Conservation (phyloP, 805 yeast species). For the Pichia cabralensis region DNA sequence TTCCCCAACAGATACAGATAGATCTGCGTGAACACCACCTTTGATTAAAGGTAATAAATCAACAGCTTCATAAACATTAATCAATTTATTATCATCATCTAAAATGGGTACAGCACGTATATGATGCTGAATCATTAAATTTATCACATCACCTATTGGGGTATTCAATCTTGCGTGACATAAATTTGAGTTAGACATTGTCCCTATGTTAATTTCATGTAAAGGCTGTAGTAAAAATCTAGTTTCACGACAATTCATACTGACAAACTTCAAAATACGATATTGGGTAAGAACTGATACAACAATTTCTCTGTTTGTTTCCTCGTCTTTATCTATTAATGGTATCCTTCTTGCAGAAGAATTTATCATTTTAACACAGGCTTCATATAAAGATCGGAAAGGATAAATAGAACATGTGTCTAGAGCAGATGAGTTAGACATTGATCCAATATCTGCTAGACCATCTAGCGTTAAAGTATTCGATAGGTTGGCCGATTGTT, state of each 20-base stretch:
- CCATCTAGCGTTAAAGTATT: conserved; percentile 82
- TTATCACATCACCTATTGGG: conserved; percentile 90
- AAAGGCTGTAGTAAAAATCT: conserved; percentile 71
- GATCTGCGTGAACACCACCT: conserved; percentile 88
- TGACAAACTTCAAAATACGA: conserved; percentile 89
- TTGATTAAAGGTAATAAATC: conserved; percentile 88
- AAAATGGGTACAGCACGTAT: conserved; percentile 91
- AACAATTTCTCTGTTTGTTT: conserved; percentile 85
- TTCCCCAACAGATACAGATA: conserved; percentile 88
- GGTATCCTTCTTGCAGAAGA: conserved; percentile 91
- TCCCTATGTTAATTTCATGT: conserved; percentile 56
- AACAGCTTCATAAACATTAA: conserved; percentile 92
- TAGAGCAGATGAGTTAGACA: conserved; percentile 69
- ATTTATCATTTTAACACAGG: conserved; percentile 84
- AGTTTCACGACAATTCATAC: conserved; percentile 92
- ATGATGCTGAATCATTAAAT: conserved; percentile 63
- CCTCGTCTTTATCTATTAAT: conserved; percentile 86
- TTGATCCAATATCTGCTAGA: conserved; percentile 74
- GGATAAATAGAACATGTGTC: conserved; percentile 89
- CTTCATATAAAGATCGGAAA: conserved; percentile 78
- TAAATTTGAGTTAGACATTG: conserved; percentile 40
- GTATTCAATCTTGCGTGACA: conserved; percentile 81
- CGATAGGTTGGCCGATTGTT: conserved; percentile 67
- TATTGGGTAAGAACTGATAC: conserved; percentile 94
- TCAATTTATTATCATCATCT: conserved; percentile 52